Evolutionary conservation across 202 grass and related monocot genomes (phyloP).

Genomic region (Bolboschoenoplectus hybrid): DNA sequence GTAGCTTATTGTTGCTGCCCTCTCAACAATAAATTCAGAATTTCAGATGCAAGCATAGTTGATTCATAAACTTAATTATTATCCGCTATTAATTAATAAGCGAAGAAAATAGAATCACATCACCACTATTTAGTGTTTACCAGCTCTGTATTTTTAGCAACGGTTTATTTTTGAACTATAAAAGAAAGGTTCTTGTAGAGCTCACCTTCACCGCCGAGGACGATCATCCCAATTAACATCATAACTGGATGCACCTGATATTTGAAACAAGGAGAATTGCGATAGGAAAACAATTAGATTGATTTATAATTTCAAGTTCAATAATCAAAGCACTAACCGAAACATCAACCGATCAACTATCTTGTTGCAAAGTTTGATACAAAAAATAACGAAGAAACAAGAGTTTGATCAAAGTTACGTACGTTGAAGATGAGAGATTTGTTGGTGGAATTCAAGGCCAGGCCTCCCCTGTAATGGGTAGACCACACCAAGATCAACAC

Average conservation of each 20-base stretch:
- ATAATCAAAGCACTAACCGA: background rate
- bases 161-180: background rate
- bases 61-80: background rate
- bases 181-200: background rate
- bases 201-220: constrained; percentile 61
- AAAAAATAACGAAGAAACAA: background rate
- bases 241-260: constrained; percentile 71
- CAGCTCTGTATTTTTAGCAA: background rate
- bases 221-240: constrained; percentile 67
- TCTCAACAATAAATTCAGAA: background rate
- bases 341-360: background rate
- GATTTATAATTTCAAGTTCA: background rate
- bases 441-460: constrained; percentile 50
- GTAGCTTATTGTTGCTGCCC: constrained; percentile 68
- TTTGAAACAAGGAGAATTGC: background rate
- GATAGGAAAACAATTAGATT: background rate
- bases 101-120: background rate
- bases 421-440: constrained; percentile 81
- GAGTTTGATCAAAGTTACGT: constrained; percentile 10
- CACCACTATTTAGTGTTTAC: background rate
- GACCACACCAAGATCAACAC: constrained; percentile 75
- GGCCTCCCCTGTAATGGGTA: constrained; percentile 69
- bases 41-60: background rate
- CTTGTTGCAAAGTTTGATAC: background rate
- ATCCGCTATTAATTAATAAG: background rate